Evolutionary conservation across 306 rosid genomes (phyloP).

Genomic region (Sechiopsis laciniata): DNA sequence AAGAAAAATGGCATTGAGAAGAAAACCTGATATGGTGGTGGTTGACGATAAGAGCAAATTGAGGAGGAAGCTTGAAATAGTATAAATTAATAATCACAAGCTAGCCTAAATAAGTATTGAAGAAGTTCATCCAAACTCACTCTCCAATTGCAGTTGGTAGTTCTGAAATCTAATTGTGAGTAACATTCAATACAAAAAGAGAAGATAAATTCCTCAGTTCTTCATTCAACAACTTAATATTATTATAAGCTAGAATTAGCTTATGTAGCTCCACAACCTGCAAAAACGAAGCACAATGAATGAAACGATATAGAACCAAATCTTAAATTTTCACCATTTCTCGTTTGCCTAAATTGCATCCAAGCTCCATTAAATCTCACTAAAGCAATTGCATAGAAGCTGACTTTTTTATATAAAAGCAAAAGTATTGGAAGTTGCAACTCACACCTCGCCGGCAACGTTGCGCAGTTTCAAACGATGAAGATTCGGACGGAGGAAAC

Average conservation of each 20-base stretch:
- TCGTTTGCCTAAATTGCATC: slow-evolving; percentile 59
- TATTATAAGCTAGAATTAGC: slow-evolving; percentile 78
- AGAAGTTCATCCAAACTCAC: slow-evolving; percentile 72
- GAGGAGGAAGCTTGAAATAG: too few species aligned
- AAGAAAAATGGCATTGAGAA: too few species aligned
- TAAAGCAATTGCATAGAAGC: too few species aligned
- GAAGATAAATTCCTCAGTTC: slow-evolving; percentile 60
- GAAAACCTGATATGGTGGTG: too few species aligned
- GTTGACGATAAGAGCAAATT: too few species aligned
- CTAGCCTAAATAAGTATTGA: too few species aligned
- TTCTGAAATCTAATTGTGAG: slow-evolving; percentile 65
- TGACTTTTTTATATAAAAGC: too few species aligned
- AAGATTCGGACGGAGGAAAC: too few species aligned
- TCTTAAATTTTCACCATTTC: slow-evolving; percentile 46
- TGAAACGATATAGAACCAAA: neutral
- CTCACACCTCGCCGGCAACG: too few species aligned
- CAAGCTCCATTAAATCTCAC: slow-evolving; percentile 64
- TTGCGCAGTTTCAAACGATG: too few species aligned
- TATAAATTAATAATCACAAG: too few species aligned
- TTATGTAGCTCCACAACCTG: slow-evolving; percentile 91
- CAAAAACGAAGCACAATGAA: slow-evolving; percentile 29
- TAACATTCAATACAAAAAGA: slow-evolving; percentile 65
- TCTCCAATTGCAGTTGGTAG: slow-evolving; percentile 87
- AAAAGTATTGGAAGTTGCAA: too few species aligned
- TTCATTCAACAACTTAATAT: slow-evolving; percentile 53